phyloP scores from a whole-genome alignment of 208 protist genomes.

The Balamuthia mandrillaris region DNA sequence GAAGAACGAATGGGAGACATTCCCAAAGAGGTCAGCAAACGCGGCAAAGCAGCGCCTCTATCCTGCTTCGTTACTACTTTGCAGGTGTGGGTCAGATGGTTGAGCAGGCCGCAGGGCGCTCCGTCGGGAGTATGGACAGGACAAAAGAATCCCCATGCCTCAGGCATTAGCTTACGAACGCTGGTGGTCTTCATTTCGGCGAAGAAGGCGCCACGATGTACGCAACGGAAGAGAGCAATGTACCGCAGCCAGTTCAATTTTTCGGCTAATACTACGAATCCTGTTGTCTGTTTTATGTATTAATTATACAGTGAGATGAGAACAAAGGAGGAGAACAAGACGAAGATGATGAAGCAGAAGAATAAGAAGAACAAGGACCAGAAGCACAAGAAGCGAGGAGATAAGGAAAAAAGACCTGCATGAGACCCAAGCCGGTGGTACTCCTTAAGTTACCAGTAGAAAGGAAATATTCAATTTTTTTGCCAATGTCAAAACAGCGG shows the following conservation, averaged over 20 bases:
- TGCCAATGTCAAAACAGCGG: constrained; percentile 49
- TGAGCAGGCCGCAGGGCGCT: constrained; percentile 98
- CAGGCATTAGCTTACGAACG: constrained; percentile 97
- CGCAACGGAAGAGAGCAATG: constrained; percentile 96
- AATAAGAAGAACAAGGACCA: constrained; percentile 31
- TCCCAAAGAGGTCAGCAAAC: constrained; percentile 2
- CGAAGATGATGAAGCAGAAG: too few relatives aligned
- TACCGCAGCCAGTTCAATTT: constrained; percentile 98
- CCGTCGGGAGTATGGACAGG: constrained; percentile 99
- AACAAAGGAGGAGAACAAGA: too few relatives aligned
- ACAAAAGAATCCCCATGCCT: constrained; percentile 99
- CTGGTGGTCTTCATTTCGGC: constrained; percentile 94
- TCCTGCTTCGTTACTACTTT: constrained; percentile 1
- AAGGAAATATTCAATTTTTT: constrained; percentile 76
- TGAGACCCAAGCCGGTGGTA: constrained; percentile 76
- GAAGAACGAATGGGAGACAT: neutral
- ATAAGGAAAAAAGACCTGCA: constrained; percentile 63
- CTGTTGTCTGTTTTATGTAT: constrained; percentile 71
- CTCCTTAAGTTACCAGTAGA: constrained; percentile 79
- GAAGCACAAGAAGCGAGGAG: neutral
- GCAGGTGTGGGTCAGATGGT: constrained; percentile 85
- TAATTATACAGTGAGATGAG: neutral
- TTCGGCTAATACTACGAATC: constrained; percentile 96
- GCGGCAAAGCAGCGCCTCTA: neutral
- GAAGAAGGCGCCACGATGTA: constrained; percentile 98